Conservation (phyloP, 192 early-diverging fungal genomes). For the Linderina pennispora region DNA sequence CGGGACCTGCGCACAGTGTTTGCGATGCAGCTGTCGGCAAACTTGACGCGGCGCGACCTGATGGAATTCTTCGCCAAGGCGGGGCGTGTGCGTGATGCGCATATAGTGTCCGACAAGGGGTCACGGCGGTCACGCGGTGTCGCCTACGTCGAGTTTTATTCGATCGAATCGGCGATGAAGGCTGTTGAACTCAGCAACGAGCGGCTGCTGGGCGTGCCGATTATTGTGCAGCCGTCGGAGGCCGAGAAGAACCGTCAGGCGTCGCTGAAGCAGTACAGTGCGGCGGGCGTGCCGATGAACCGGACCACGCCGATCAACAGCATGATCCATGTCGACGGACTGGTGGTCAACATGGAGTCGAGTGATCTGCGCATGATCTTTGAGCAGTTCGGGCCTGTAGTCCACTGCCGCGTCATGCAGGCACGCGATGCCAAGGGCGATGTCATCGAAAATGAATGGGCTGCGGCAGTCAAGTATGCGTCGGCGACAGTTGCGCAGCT, state of each 20-base stretch:
- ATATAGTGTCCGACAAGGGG: conserved; percentile 78
- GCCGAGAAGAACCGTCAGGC: conserved; percentile 87
- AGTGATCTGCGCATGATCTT: conserved; percentile 76
- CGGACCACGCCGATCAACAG: conserved; percentile 14
- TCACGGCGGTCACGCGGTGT: conserved; percentile 86
- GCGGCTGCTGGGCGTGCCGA: conserved; percentile 88
- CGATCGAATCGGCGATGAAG: conserved; percentile 69
- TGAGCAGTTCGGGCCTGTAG: conserved; percentile 78
- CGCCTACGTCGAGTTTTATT: conserved; percentile 96
- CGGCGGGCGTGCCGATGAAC: conserved; percentile 14
- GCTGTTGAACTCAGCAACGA: conserved; percentile 81
- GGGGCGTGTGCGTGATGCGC: conserved; percentile 83
- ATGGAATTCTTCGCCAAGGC: conserved; percentile 77
- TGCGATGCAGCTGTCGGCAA: conserved; percentile 86
- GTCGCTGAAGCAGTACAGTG: conserved; percentile 33
- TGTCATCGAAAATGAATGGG: too few species aligned
- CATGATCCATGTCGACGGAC: conserved; percentile 57
- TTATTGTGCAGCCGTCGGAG: conserved; percentile 87
- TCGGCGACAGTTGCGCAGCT: conserved; percentile 64
- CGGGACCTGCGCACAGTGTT: conserved; percentile 92
- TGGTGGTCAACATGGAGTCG: conserved; percentile 59
- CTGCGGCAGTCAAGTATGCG: conserved; percentile 52
- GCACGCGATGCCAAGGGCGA: conserved; percentile 60
- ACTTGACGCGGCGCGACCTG: conserved; percentile 71
- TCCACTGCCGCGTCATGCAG: conserved; percentile 72